Evolutionary conservation across 148 eudicot species (phyloP).

Genomic region (Spergularia marina): DNA sequence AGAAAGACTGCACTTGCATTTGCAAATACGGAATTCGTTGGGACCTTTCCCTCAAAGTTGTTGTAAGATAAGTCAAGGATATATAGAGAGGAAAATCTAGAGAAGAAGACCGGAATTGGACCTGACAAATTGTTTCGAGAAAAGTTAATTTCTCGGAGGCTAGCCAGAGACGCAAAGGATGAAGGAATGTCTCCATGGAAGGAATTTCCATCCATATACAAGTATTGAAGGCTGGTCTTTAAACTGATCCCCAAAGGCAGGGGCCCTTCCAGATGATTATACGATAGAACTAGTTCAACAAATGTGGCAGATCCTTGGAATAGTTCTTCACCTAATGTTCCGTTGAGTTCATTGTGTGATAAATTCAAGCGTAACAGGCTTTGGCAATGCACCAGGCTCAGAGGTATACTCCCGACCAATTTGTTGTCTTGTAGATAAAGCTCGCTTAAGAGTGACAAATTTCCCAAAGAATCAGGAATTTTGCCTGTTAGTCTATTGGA

Average conservation of each 20-base stretch:
- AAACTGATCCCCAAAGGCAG: slow-evolving; percentile 22
- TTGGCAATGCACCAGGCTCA: slow-evolving; percentile 30
- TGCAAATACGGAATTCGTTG: slow-evolving; percentile 12
- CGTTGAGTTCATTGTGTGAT: slow-evolving; percentile 32
- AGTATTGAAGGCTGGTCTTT: slow-evolving; percentile 23
- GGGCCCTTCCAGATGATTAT: slow-evolving; percentile 32
- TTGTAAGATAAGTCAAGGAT: slow-evolving; percentile 11
- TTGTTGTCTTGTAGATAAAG: slow-evolving; percentile 9
- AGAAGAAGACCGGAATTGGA: slow-evolving; percentile 33
- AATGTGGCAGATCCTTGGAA: slow-evolving; percentile 24
- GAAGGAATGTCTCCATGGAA: slow-evolving; percentile 33
- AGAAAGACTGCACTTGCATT: slow-evolving; percentile 11
- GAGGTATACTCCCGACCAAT: slow-evolving; percentile 25
- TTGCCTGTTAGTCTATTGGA: slow-evolving; percentile 31
- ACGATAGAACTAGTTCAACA: slow-evolving; percentile 17
- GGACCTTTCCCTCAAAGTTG: slow-evolving; percentile 6
- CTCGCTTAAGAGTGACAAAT: slow-evolving; percentile 11
- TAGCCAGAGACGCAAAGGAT: slow-evolving; percentile 26
- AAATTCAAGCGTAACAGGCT: slow-evolving; percentile 23
- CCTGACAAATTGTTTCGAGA: slow-evolving; percentile 44
- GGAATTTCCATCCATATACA: slow-evolving; percentile 24
- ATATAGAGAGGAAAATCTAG: slow-evolving; percentile 15
- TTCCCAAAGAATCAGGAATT: slow-evolving; percentile 31
- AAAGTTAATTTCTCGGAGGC: slow-evolving; percentile 28
- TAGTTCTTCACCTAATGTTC: slow-evolving; percentile 26